These are phyloP conservation scores for Fusarium protoensiforme DNA, from an alignment of 2,329 filamentous ascomycete species.

Conservation along the genomic window DNA sequence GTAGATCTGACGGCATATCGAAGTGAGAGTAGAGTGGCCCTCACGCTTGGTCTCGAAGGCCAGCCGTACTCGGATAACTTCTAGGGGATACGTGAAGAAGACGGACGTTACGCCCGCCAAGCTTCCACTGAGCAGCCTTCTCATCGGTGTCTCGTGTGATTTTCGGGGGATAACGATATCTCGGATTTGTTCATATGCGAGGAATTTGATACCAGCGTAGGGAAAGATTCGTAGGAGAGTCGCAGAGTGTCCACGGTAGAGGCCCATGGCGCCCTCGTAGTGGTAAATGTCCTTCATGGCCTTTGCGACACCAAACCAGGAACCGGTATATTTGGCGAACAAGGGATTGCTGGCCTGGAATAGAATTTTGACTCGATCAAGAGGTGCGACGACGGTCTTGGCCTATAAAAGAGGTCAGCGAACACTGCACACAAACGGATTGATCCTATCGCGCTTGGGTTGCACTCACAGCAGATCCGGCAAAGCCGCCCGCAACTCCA, in stretches of 20 bases:
- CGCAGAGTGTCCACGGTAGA: conserved; percentile 94
- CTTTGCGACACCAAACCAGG: conserved; percentile 84
- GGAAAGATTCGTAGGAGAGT: conserved; percentile 95
- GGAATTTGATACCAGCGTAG: conserved; percentile 97
- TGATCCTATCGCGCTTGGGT: background rate
- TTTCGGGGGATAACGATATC: conserved; percentile 77
- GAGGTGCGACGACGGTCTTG: conserved; percentile 93
- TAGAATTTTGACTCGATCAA: conserved; percentile 98
- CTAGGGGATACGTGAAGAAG: conserved; percentile 95
- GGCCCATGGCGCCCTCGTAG: conserved; percentile 77
- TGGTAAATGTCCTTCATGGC: conserved; percentile 87
- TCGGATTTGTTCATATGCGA: conserved; percentile 97
- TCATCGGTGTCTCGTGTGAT: conserved; percentile 81
- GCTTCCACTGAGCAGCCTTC: conserved; percentile 79
- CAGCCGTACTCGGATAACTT: conserved; percentile 90
- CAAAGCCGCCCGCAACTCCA: conserved; percentile 87
- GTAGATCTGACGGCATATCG: conserved; percentile 89
- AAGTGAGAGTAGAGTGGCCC: conserved; percentile 74
- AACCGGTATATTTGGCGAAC: conserved; percentile 91
- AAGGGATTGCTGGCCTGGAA: conserved; percentile 96
- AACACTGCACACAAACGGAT: background rate
- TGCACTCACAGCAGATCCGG: conserved; percentile 85
- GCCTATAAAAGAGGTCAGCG: conserved; percentile 65
- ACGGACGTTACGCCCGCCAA: conserved; percentile 89
- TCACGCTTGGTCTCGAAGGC: conserved; percentile 92